These are phyloP conservation scores for Vigna angularis DNA, from an alignment of 306 rosid genomes.

Conservation along the genomic window DNA sequence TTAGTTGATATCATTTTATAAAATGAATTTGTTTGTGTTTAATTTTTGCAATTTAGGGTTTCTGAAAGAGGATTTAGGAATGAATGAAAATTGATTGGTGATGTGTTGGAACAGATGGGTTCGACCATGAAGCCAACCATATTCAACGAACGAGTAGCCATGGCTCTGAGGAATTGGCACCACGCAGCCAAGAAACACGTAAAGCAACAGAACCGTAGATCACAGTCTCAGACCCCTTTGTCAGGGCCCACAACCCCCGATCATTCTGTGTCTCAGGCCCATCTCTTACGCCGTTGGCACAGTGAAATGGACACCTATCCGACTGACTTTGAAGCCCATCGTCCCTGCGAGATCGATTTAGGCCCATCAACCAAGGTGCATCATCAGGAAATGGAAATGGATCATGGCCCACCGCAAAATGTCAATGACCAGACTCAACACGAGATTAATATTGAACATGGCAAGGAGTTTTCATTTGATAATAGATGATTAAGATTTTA, in stretches of 20 bases:
- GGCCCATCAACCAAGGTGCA: neutral
- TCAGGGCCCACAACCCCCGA: slow-evolving; percentile 63
- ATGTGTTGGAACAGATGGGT: slow-evolving; percentile 67
- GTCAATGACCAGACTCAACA: neutral
- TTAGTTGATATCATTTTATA: neutral
- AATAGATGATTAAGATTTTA: neutral
- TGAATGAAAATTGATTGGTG: neutral
- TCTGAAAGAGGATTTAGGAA: neutral
- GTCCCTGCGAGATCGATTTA: neutral
- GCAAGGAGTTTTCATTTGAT: neutral
- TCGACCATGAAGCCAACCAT: slow-evolving; percentile 74
- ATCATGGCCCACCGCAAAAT: neutral
- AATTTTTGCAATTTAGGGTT: neutral
- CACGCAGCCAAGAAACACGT: slow-evolving; percentile 63
- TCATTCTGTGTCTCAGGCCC: slow-evolving; percentile 53
- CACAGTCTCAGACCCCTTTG: slow-evolving; percentile 44
- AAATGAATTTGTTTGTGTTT: neutral
- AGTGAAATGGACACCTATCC: slow-evolving; percentile 49
- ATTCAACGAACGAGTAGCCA: slow-evolving; percentile 72
- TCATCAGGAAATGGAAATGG: neutral
- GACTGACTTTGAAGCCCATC: slow-evolving; percentile 29
- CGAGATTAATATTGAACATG: neutral
- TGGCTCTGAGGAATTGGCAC: slow-evolving; percentile 77
- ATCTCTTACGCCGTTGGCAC: slow-evolving; percentile 50
- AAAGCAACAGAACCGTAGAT: slow-evolving; percentile 54